Evolutionary conservation across 1,284 basidiomycete species (phyloP).

Genomic region (Sanghuangporus sanghuang): DNA sequence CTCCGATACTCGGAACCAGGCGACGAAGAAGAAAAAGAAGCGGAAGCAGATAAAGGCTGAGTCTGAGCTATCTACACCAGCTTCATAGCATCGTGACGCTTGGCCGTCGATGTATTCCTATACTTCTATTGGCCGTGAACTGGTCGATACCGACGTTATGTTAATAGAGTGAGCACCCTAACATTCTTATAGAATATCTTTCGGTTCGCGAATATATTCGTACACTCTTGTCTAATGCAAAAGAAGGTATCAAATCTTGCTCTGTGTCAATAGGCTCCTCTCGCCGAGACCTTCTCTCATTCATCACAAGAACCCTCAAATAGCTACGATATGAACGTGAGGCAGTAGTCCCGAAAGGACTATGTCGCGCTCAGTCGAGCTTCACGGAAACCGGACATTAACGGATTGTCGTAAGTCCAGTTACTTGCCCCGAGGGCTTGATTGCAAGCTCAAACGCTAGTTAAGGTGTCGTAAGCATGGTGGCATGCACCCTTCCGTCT

Average conservation of each 20-base stretch:
- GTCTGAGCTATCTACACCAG: not conserved
- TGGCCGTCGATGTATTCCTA: not conserved
- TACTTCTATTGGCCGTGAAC: not conserved
- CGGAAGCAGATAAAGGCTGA: conserved; percentile 8
- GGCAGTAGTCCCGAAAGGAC: not conserved
- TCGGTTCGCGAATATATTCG: not conserved
- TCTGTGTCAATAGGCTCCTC: not conserved
- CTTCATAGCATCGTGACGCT: not conserved
- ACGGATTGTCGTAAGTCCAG: not conserved
- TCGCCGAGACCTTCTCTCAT: not conserved
- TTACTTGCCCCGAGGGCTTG: not conserved
- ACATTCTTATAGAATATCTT: not conserved
- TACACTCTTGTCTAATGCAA: not conserved
- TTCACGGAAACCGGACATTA: not conserved
- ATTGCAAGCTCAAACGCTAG: not conserved
- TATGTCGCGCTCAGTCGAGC: not conserved
- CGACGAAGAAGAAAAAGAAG: conserved; percentile 11
- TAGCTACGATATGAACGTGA: not conserved
- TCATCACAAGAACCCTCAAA: not conserved
- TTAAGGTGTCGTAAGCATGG: not conserved
- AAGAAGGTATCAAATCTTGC: not conserved
- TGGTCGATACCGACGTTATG: not conserved
- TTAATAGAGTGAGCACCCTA: not conserved
- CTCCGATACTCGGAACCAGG: not conserved
- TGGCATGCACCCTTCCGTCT: not conserved